Base-by-base conservation (phyloP, 202 grass and related monocot species). In the Dendrocalamus latiflorus region DNA sequence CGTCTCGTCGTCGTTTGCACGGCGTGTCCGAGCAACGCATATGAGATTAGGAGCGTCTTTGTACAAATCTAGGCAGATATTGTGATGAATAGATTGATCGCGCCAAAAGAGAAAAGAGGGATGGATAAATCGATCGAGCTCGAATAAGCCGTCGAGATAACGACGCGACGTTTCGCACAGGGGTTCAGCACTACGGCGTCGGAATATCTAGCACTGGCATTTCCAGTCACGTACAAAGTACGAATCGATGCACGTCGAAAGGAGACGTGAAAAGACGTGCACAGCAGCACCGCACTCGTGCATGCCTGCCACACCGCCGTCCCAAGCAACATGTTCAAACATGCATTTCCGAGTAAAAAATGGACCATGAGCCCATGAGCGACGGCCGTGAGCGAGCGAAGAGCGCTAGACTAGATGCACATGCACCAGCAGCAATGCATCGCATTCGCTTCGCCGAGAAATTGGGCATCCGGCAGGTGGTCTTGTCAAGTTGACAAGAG, bases 231-330 rank as follows among this genome's bases (percentile, higher is more conserved):
- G 9, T 45, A 63, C 65, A 7, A 26, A 22, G 77, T 58, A 75
- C 78, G 83, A 90, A 90, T 74, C 72, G 78, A 90, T 86, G 74
- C 77, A 55, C 54, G 62, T n/a, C 26, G 63, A 74, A 21, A 50
- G 28, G 58, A 45, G 72, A 74, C 77, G 77, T 81, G 60, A 47
- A 67, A 75, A 25, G 72, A 59, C 28, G 77, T 39, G 76, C 87
- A 0, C 65, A 9, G 12, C 57, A 4, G 39, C 58, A 59, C 57
- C 26, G 14, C 51, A 20, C 20, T 61, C 37, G 43, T 36, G 58
- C 41, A 4, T 30, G 33, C 50, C 69, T 63, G 76, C 76, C 87
- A 36, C 50, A 56, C 37, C 42, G 57, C 41, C 65, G 3, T 4
- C 25, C 6, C 28, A 7, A 11, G 8, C 37, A 41, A 18, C 54